Conservation (phyloP, 1,284 basidiomycete genomes). For the Mycena sp. region DNA sequence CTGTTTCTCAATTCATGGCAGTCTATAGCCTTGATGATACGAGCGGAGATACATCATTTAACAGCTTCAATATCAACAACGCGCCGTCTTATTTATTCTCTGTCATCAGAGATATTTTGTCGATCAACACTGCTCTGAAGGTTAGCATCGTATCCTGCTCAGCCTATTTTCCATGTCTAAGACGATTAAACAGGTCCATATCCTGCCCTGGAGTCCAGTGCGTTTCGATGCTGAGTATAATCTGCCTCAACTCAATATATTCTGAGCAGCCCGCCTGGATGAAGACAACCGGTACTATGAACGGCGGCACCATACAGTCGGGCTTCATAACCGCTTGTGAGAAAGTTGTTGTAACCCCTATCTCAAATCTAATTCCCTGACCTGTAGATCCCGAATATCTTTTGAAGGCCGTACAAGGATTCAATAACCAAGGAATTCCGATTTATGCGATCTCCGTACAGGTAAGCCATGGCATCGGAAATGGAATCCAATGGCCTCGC, state of each 20-base stretch:
- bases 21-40: conserved; percentile 61
- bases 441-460: conserved; percentile 62
- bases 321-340: conserved; percentile 43
- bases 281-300: conserved; percentile 59
- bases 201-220: conserved; percentile 66
- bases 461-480: conserved; percentile 15
- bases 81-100: conserved; percentile 60
- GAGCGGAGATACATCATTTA: conserved; percentile 57
- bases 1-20: conserved; percentile 28
- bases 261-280: conserved; percentile 60
- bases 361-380: not conserved
- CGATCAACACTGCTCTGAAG: conserved; percentile 48
- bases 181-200: conserved; percentile 44
- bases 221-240: conserved; percentile 19
- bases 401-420: conserved; percentile 62
- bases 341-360: not conserved
- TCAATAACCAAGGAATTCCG: conserved; percentile 55
- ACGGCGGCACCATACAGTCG: conserved; percentile 53
- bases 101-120: conserved; percentile 59
- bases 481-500: not conserved
- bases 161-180: not conserved
- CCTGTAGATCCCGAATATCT: conserved; percentile 59
- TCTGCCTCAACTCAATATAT: not conserved
- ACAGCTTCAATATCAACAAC: conserved; percentile 56
- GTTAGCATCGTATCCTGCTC: not conserved